These are phyloP conservation scores for Neurospora sp. DNA, from an alignment of 495 filamentous ascomycete species.

Conservation along the genomic window DNA sequence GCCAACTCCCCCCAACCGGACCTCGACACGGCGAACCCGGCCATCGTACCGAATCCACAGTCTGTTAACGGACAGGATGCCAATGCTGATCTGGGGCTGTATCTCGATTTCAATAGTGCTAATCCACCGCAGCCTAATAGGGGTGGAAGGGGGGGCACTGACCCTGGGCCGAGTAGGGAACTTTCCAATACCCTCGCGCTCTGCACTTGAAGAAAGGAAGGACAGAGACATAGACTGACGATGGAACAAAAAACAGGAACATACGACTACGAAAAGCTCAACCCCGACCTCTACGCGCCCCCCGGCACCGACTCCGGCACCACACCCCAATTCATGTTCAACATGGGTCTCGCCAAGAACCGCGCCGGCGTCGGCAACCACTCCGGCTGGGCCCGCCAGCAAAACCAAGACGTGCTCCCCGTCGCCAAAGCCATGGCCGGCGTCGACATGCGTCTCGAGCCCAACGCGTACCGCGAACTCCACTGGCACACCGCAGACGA, in stretches of 20 bases:
- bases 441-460: constrained; percentile 66
- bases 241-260: constrained; percentile 28
- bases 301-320: constrained; percentile 54
- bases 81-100: constrained; percentile 45
- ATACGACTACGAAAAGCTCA: constrained; percentile 49
- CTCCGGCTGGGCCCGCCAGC: constrained; percentile 61
- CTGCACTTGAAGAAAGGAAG: no score
- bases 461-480: constrained; percentile 55
- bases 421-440: constrained; percentile 59
- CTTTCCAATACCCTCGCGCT: not conserved
- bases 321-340: constrained; percentile 61
- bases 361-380: constrained; percentile 41
- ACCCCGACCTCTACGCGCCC: constrained; percentile 56
- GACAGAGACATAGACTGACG: no score
- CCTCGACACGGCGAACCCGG: constrained; percentile 19
- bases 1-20: constrained; percentile 25
- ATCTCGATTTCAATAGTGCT: constrained; percentile 51
- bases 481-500: constrained; percentile 65
- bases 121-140: constrained; percentile 60
- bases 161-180: constrained; percentile 41
- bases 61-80: constrained; percentile 43
- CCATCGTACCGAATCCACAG: constrained; percentile 22
- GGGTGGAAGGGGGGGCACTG: constrained; percentile 45
- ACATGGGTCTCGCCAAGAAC: constrained; percentile 57
- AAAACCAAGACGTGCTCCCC: constrained; percentile 54